Evolutionary conservation across 495 filamentous ascomycete genomes (phyloP), one percentile per base, ranked within the genome.

Genomic region (Darksidea phi): DNA sequence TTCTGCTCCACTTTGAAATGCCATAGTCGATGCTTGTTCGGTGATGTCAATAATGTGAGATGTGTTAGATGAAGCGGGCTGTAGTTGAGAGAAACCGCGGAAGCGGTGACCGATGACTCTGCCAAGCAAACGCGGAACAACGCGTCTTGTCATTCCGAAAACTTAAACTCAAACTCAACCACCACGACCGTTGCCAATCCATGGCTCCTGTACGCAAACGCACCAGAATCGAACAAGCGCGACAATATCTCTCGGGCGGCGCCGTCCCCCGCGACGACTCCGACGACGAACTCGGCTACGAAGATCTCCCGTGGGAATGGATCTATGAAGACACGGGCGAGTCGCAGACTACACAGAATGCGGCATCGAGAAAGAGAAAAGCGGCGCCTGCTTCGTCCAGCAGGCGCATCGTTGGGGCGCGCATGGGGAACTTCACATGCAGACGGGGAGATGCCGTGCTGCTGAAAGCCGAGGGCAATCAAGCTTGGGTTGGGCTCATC

Each of bases 261-360:
- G 86, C 82, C 20, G 76, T 93, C n/a, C 73, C 79, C 13, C 80
- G 89, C 59, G 91, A 95, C 55, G 90, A 95, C 70, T 95, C 90
- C 12, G 93, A 97, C 76, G 91, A 96, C 66, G 93, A 96, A 70
- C 79, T 95, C 10, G 91, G 90, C 18, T 76, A 84, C 17, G 90
- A 94, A 54, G 90, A 96, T 72, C 77, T 80, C 42, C 90, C 91
- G 0, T 98, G 94, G 94, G 85, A 95, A 71, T 98, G 92, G 93
- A 85, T 97, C 26, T 94, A 94, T 74, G 78, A 78, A 26, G 62
- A 74, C 2, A 62, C 64, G 20, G 56, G 71, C 17, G 67, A 41
- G 1, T 38, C 52, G 11, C 38, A 63, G 20, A 41, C 8, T 15
- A 20, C 61, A 15, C 36, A 61, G 47, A 51, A 64, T 54, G 60